These are phyloP conservation scores for Kalaharituber pfeilii DNA, from an alignment of 2,329 filamentous ascomycete species.

Conservation along the genomic window DNA sequence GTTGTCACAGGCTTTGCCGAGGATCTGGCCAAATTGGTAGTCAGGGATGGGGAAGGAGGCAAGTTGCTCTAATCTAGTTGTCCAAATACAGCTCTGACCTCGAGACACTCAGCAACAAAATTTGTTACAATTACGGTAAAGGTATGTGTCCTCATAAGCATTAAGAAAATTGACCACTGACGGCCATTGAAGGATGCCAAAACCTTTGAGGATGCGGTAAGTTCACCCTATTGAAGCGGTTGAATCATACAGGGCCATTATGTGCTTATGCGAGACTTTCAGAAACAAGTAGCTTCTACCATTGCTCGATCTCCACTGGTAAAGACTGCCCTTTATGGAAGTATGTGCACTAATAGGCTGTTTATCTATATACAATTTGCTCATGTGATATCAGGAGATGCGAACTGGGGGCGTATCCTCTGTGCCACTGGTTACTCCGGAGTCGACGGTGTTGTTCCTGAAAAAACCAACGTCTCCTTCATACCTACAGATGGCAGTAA, in stretches of 20 bases:
- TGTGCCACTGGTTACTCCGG: conserved; percentile 80
- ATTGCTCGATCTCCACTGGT: conserved; percentile 87
- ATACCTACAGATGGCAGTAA: conserved; percentile 57
- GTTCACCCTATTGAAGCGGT: neutral
- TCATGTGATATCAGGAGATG: conserved; percentile 37
- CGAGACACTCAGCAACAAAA: conserved; percentile 65
- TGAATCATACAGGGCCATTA: neutral
- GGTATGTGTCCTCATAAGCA: too few species aligned
- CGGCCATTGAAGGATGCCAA: conserved; percentile 19
- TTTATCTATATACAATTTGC: too few species aligned
- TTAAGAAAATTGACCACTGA: too few species aligned
- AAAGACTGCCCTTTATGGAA: conserved; percentile 87
- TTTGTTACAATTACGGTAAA: conserved; percentile 81
- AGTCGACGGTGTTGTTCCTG: conserved; percentile 46
- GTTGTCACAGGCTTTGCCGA: conserved; percentile 62
- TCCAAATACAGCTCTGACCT: too few species aligned
- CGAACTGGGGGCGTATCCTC: conserved; percentile 94
- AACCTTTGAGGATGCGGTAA: conserved; percentile 19
- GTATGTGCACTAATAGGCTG: conserved; percentile 6
- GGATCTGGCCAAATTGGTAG: conserved; percentile 77
- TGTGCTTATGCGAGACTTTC: neutral
- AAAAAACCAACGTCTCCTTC: conserved; percentile 61
- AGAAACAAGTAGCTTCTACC: conserved; percentile 51
- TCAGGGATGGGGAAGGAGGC: conserved; percentile 81
- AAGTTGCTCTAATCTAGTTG: neutral